Conservation (phyloP, 1,139 yeast species). For the Keqinozyma sinolaborantium region DNA sequence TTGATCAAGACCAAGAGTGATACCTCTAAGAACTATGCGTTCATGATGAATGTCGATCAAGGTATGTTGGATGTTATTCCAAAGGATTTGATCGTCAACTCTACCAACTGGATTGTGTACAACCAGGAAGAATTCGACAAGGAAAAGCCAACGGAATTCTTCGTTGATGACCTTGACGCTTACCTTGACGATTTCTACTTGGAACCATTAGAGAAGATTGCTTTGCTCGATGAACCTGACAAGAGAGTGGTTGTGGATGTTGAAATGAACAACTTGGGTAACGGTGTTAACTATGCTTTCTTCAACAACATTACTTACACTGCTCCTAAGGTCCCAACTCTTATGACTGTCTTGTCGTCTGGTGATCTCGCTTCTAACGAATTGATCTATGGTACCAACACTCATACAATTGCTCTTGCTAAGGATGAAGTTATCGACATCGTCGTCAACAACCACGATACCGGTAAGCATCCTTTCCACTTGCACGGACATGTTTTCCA, state of each 20-base stretch:
- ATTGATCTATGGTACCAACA: constrained; percentile 63
- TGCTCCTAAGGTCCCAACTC: constrained; percentile 64
- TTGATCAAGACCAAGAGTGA: constrained; percentile 51
- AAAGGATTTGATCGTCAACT: constrained; percentile 46
- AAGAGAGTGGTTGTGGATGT: constrained; percentile 55
- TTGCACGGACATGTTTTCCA: constrained; percentile 86
- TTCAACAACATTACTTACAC: constrained; percentile 65
- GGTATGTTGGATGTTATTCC: constrained; percentile 67
- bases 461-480: constrained; percentile 93
- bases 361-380: constrained; percentile 44
- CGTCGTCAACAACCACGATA: constrained; percentile 69
- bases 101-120: constrained; percentile 55
- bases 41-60: constrained; percentile 60
- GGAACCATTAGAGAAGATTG: constrained; percentile 38
- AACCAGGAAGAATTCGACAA: constrained; percentile 19
- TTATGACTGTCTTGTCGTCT: constrained; percentile 53
- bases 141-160: constrained; percentile 21
- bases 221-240: constrained; percentile 55
- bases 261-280: constrained; percentile 64
- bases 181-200: constrained; percentile 57
- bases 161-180: constrained; percentile 19
- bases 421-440: constrained; percentile 66
- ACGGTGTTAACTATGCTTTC: constrained; percentile 74
- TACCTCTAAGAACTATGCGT: constrained; percentile 50
- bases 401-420: constrained; percentile 59